A percentile compares a stretch with the other conserved stretches of the same genome.
Evolutionary conservation across 139 green algal genomes (phyloP).

Genomic region (Chlamydomonas applanata): DNA sequence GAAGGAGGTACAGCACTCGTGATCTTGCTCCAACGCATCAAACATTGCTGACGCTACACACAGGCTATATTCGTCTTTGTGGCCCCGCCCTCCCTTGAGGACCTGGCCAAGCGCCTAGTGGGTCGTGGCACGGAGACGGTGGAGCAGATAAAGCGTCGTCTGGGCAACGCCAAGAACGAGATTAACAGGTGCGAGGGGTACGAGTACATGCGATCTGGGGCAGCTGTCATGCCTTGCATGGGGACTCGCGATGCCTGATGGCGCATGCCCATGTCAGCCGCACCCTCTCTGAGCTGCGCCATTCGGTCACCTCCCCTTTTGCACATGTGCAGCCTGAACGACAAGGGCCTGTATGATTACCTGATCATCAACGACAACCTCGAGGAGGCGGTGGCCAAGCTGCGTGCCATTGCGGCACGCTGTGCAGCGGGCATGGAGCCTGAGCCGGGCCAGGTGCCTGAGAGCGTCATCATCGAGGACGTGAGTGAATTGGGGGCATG

Average conservation of each 20-base stretch:
- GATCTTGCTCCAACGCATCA: not conserved
- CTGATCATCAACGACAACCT: slow-evolving; percentile 80
- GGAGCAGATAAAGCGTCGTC: slow-evolving; percentile 65
- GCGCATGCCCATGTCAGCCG: not conserved
- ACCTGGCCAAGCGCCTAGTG: slow-evolving; percentile 73
- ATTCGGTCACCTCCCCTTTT: not conserved
- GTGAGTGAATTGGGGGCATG: too few relatives aligned
- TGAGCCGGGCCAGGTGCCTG: slow-evolving; percentile 53
- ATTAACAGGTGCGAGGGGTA: slow-evolving; percentile 55
- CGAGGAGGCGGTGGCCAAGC: slow-evolving; percentile 47
- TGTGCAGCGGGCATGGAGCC: slow-evolving; percentile 29
- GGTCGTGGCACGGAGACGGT: slow-evolving; percentile 76
- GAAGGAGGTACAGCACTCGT: too few relatives aligned
- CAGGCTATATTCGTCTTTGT: slow-evolving; percentile 85
- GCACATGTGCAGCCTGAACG: slow-evolving; percentile 47
- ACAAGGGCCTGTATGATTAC: slow-evolving; percentile 76
- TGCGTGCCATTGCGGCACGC: slow-evolving; percentile 33
- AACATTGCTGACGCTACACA: too few relatives aligned
- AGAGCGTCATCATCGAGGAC: slow-evolving; percentile 51
- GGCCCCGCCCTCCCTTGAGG: slow-evolving; percentile 69
- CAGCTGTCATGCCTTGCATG: not conserved
- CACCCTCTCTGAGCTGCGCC: not conserved
- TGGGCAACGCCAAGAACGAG: slow-evolving; percentile 69
- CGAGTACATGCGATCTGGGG: not conserved
- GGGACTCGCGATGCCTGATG: not conserved